Conservation (phyloP, 164 flowering plant genomes). For the Magnolia officinalis region DNA sequence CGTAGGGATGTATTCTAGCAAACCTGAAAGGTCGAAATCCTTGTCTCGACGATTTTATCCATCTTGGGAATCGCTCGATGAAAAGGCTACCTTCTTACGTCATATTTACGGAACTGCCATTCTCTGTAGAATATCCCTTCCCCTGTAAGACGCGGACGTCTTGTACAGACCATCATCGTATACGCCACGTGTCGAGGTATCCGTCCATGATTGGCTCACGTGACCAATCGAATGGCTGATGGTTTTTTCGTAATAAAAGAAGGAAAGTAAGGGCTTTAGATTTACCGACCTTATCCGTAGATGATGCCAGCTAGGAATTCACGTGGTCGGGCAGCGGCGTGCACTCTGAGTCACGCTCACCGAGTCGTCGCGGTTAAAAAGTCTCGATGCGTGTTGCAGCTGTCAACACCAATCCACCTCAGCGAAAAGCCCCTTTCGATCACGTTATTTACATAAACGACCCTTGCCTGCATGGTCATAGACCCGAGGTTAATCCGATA, state of each 20-base stretch:
- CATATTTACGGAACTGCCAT: slow-evolving; percentile 19
- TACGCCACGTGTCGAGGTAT: not conserved
- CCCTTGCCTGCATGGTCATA: not conserved
- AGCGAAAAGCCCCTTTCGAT: not conserved
- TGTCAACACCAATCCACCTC: too few relatives aligned
- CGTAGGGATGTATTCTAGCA: not conserved
- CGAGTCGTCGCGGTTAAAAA: slow-evolving; percentile 11
- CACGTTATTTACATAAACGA: not conserved
- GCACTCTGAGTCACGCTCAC: slow-evolving; percentile 19
- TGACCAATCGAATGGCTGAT: not conserved
- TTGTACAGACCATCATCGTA: not conserved
- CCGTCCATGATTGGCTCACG: not conserved
- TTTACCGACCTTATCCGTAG: slow-evolving; percentile 10
- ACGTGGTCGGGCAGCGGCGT: slow-evolving; percentile 23
- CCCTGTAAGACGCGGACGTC: not conserved
- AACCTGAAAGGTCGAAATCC: slow-evolving; percentile 7
- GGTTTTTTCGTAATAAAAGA: not conserved
- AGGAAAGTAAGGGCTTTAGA: not conserved
- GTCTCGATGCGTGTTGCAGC: not conserved
- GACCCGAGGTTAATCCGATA: too few relatives aligned
- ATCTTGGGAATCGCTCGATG: not conserved
- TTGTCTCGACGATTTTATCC: slow-evolving; percentile 19
- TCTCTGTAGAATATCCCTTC: not conserved
- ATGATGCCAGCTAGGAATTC: slow-evolving; percentile 16
- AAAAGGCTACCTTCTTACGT: not conserved